phyloP scores from a whole-genome alignment of 768 basidiomycete species.

The Kondoa malvinella region DNA sequence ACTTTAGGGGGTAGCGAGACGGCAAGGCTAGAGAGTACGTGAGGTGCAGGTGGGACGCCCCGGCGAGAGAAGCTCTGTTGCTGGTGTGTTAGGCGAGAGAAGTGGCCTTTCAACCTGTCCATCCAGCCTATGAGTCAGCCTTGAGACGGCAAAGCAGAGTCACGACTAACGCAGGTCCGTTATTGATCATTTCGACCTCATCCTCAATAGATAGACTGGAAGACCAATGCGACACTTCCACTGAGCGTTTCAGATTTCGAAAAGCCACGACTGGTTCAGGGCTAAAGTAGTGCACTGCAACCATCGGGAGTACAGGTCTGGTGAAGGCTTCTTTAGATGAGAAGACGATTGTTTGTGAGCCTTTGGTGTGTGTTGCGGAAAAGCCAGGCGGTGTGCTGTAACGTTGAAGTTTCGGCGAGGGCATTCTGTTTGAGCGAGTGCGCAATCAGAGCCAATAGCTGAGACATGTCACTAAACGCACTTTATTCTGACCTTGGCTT shows the following conservation, averaged over 20 bases:
- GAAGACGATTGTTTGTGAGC: not conserved
- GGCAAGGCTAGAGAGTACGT: constrained; percentile 45
- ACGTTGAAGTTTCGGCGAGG: constrained; percentile 3
- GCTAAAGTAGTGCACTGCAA: constrained; percentile 55
- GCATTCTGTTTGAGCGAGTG: constrained; percentile 7
- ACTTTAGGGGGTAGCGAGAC: constrained; percentile 69
- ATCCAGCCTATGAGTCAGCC: too few relatives aligned
- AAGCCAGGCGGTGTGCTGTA: constrained; percentile 11
- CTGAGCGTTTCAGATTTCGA: constrained; percentile 50
- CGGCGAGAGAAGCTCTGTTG: constrained; percentile 4
- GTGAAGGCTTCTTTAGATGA: constrained; percentile 3
- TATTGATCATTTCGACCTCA: constrained; percentile 66
- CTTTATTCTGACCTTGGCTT: constrained; percentile 23
- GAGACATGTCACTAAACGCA: constrained; percentile 14
- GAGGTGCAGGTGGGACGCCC: not conserved
- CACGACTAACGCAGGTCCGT: constrained; percentile 61
- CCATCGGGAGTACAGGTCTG: constrained; percentile 12
- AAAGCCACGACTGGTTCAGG: constrained; percentile 69
- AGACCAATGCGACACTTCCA: constrained; percentile 95
- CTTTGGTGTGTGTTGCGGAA: not conserved
- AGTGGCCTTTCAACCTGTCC: constrained; percentile 75
- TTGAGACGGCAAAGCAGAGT: not conserved
- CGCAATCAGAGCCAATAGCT: constrained; percentile 3
- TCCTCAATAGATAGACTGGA: constrained; percentile 86
- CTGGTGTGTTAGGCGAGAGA: constrained; percentile 79